Evolutionary conservation across 2,329 filamentous ascomycete genomes (phyloP), one percentile per base, ranked within the genome.

Genomic region (Penicillium sp.): DNA sequence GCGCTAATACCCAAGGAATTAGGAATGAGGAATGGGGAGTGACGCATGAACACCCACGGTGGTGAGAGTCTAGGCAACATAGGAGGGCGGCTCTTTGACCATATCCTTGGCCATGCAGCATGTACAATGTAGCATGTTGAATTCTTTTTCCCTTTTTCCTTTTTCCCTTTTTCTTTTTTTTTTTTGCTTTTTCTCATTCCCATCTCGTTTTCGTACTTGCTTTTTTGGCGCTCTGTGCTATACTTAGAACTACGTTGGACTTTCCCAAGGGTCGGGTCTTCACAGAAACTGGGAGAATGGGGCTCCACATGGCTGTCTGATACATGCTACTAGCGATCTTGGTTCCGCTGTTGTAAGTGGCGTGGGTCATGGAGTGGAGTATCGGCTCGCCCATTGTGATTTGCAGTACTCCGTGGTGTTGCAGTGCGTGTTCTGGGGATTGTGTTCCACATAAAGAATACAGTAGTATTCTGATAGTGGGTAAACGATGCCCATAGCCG

Each of bases 321-420:
- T 52, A 52, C 50, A 36, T 52, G 29, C 27, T 21, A 50, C 48
- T 45, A 51, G 38, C 38, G 29, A 52, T 52, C 5, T 34, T 23
- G 10, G 16, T 40, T 41, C 5, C 19, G 25, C 23, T 34, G 29
- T 43, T 16, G 29, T 25, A 44, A 44, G 19, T 34, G 16, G 27
- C 7, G 38, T 11, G 19, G 51, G 51, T 50, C n/a, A 13, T 27
- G 27, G 9, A 13, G 52, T 54, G 43, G 43, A 53, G 51, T 38
- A 38, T 40, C 13, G n/a, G 7, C n/a, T 40, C 10, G 21, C 5
- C 43, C 25, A 21, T 29, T 19, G 31, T 52, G 27, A 10, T 39
- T 40, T 47, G 39, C 23, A 33, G 51, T 21, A 39, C 1, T 19
- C n/a, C 9, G 9, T 39, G 34, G 27, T 39, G 19, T 41, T 31